Percentiles rank a stretch among this genome's conserved stretches.
Conservation (phyloP, 371 early-diverging fungal genomes). For the Actinomortierella ambigua region DNA sequence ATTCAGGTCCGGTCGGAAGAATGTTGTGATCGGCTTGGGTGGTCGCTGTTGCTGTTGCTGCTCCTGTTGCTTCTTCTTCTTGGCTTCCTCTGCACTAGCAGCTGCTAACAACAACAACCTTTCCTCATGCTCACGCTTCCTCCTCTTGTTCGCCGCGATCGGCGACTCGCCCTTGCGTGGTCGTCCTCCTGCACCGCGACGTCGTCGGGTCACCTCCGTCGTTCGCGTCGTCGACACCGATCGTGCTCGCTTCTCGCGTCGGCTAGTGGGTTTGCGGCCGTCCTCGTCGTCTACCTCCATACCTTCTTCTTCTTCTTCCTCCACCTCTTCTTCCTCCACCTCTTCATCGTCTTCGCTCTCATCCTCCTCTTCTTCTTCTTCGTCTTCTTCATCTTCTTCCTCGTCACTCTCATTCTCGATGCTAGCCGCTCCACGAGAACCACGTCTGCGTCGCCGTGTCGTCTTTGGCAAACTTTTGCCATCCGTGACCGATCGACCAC, state of each 20-base stretch:
- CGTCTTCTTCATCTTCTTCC: neutral
- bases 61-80: constrained; percentile 8
- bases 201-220: too few species aligned
- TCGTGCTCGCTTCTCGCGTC: too few species aligned
- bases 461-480: neutral
- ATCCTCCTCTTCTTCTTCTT: neutral
- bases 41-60: constrained; percentile 19
- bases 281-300: neutral
- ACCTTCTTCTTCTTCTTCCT: neutral
- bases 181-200: too few species aligned
- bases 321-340: neutral
- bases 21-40: constrained; percentile 31
- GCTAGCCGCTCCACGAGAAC: neutral
- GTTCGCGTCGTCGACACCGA: too few species aligned
- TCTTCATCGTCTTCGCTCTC: neutral
- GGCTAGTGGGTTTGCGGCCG: too few species aligned
- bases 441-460: neutral
- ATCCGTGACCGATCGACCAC: neutral
- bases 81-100: constrained; percentile 2
- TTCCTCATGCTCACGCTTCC: too few species aligned
- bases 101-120: too few species aligned
- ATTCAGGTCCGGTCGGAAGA: constrained; percentile 26
- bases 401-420: too few species aligned
- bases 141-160: neutral
- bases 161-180: too few species aligned